A percentile compares a stretch with the other conserved stretches of the same genome.
phyloP scores from a whole-genome alignment of 2,329 filamentous ascomycete species.

The Ophiognomonia clavigignenti-juglandacearum region DNA sequence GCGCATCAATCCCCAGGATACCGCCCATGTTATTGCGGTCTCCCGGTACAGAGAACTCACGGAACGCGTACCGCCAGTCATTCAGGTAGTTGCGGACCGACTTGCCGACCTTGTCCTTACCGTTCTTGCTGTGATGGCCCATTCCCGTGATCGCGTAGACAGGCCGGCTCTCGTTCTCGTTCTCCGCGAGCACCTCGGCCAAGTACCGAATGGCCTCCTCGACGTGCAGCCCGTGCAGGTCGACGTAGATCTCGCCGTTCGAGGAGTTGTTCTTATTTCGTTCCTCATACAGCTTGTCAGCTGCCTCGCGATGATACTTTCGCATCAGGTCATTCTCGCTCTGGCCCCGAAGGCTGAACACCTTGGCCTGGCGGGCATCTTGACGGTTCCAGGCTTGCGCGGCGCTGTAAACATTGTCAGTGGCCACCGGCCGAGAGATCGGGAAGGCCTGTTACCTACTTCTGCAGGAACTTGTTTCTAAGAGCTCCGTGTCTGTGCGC shows the following conservation, averaged over 20 bases:
- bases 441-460: conserved; percentile 44
- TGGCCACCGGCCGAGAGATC: no score
- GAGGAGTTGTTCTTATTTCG: conserved; percentile 67
- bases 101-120: conserved; percentile 97
- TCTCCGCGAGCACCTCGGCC: conserved; percentile 80
- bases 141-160: conserved; percentile 97
- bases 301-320: conserved; percentile 92
- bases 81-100: conserved; percentile 86
- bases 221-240: conserved; percentile 96
- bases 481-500: conserved; percentile 96
- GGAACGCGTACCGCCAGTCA: conserved; percentile 92
- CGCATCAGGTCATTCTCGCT: conserved; percentile 97
- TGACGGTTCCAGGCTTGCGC: conserved; percentile 99
- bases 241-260: conserved; percentile 78
- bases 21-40: conserved; percentile 81
- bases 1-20: conserved; percentile 62
- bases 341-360: conserved; percentile 86
- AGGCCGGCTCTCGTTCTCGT: conserved; percentile 65
- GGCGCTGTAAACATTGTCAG: conserved; percentile 51
- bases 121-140: conserved; percentile 96
- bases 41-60: conserved; percentile 94
- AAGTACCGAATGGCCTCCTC: conserved; percentile 96
- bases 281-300: conserved; percentile 86
- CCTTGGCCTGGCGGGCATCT: conserved; percentile 92
- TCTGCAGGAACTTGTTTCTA: conserved; percentile 94